These are phyloP conservation scores for Solanum ahanhuiri DNA, from an alignment of 257 asterid species.

Conservation along the genomic window DNA sequence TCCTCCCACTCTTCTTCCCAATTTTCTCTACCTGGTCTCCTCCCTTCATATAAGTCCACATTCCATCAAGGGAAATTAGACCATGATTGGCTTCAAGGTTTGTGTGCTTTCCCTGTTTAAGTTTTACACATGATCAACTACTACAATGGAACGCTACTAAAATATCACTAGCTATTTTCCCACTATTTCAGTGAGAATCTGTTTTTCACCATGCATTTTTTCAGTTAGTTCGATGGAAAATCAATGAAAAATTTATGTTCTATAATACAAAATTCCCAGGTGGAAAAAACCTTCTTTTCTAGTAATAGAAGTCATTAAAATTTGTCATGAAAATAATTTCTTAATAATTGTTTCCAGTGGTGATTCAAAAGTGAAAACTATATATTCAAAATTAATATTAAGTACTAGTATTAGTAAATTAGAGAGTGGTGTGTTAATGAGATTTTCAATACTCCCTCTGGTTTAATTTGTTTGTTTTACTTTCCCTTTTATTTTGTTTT, in stretches of 20 bases:
- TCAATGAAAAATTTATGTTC: too few relatives aligned
- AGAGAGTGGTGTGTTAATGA: neutral
- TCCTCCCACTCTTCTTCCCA: slow-evolving; percentile 55
- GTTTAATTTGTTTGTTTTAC: neutral
- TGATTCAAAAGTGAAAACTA: neutral
- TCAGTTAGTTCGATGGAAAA: too few relatives aligned
- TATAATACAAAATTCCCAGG: too few relatives aligned
- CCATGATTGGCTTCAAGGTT: slow-evolving; percentile 43
- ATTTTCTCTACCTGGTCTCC: slow-evolving; percentile 35
- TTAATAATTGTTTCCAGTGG: neutral
- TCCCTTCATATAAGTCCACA: slow-evolving; percentile 10
- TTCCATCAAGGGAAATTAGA: slow-evolving; percentile 7
- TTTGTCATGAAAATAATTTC: neutral
- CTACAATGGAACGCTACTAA: neutral
- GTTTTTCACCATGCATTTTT: too few relatives aligned
- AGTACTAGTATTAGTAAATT: neutral
- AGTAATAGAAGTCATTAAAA: too few relatives aligned
- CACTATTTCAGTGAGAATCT: too few relatives aligned
- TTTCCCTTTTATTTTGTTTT: neutral
- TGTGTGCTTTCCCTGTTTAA: neutral
- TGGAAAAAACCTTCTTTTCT: too few relatives aligned
- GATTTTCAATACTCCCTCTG: neutral
- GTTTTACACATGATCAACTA: neutral
- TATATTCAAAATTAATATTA: neutral
- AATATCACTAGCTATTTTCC: too few relatives aligned